These are phyloP conservation scores for Paramyrothecium roridum DNA, from an alignment of 2,329 filamentous ascomycete genomes.

Conservation along the genomic window DNA sequence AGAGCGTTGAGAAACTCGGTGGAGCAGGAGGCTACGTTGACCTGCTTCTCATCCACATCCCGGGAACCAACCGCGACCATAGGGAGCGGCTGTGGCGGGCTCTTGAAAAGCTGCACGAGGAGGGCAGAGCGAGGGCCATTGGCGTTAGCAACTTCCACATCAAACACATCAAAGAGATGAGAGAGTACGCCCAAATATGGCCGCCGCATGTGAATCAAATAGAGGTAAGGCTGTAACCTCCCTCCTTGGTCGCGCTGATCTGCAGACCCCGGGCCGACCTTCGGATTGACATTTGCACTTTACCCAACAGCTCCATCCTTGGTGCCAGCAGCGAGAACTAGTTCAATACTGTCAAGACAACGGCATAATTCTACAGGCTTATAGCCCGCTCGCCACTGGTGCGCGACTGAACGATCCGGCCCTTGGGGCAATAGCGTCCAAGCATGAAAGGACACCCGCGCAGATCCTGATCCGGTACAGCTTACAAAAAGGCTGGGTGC, in stretches of 20 bases:
- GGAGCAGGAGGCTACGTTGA: conserved; percentile 62
- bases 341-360: conserved; percentile 67
- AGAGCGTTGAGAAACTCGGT: conserved; percentile 62
- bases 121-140: conserved; percentile 61
- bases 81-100: conserved; percentile 64
- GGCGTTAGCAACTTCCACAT: conserved; percentile 72
- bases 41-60: conserved; percentile 67
- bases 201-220: conserved; percentile 74
- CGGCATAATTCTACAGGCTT: conserved; percentile 56
- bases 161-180: conserved; percentile 66
- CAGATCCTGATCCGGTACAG: conserved; percentile 69
- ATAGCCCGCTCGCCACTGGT: conserved; percentile 33
- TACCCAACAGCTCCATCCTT: conserved; percentile 61
- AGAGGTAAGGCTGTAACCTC: conserved; percentile 48
- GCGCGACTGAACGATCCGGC: conserved; percentile 47
- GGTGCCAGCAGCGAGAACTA: conserved; percentile 53
- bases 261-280: too few relatives aligned
- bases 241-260: background rate
- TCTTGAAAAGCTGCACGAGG: conserved; percentile 57
- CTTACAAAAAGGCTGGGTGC: conserved; percentile 67
- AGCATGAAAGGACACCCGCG: conserved; percentile 56
- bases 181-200: conserved; percentile 60
- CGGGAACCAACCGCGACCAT: conserved; percentile 49
- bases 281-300: too few relatives aligned
- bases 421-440: conserved; percentile 52